Base-by-base conservation (phyloP, 2,329 filamentous ascomycete species). In the Hyphodiscus sp. region DNA sequence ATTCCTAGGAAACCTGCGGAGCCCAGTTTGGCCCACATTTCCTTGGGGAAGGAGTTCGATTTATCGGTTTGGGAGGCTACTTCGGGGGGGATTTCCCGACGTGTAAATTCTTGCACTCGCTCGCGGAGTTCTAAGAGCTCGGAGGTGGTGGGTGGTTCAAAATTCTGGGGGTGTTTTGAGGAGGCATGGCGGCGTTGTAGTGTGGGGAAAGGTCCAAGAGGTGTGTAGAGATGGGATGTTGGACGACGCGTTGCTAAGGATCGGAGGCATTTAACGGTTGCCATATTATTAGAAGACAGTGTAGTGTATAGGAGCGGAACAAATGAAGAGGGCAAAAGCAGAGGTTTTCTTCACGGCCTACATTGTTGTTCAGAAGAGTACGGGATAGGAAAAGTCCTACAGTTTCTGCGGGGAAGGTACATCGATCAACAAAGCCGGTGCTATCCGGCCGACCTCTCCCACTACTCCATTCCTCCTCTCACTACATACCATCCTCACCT, bases 11-110 rank as follows among this genome's bases (percentile, higher is more conserved):
- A 87, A 7, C 88, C 94, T 33, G 94, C 94, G 60, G 91, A 87
- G 58, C 94, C 94, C 48, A 99, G 77, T 73, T 96, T 96, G 69
- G 79, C 77, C 94, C 94, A 99, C 86, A 99, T 92, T 7, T 87
- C 83, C 49, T 82, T 79, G 2, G 94, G 94, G 70, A 99, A 99
- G 47, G 82, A 83, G 78, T 97, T 97, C 67, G 78, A 78, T 67
- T 81, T 81, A 74, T 99, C 92, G n/a, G 91, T 95, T 52, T 76
- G 76, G 11, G 88, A 80, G 0, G 92, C 94, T 15, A 96, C 74
- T 60, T 91, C 85, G 68, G 90, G 87, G 19, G 90, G 75, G 53
- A 97, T 91, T 71, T 96, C 91, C 65, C 92, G 83, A 56, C 88
- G 83, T 20, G 89, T 85, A 66, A 99, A 99, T 53, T 96, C 91